Evolutionary conservation across 805 yeast species (phyloP), one percentile per base, ranked within the genome.

Genomic region (Candida tallmaniae): DNA sequence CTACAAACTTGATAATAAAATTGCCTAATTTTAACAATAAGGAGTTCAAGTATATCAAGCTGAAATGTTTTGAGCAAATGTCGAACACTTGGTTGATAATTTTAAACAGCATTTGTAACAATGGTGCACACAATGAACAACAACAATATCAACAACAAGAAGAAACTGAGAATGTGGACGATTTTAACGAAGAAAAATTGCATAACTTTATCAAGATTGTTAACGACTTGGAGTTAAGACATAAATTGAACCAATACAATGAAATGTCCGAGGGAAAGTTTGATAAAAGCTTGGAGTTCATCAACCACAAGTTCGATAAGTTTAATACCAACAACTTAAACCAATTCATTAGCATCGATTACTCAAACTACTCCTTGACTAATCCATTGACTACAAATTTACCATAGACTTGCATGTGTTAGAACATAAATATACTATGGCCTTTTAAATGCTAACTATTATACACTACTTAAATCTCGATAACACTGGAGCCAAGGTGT

Each of bases 11-110:
- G 34, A 66, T 85, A 35, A 79, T 76, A 47, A 70, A 69, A 34
- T 60, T 83, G 34, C 95, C 95, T 6, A 68, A 67, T 27, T 86
- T 88, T 62, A 48, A 74, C 29, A 74, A 76, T 40, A 54, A 61
- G 36, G 81, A 75, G 47, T 76, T 66, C 49, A 72, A 63, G 42
- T 75, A 75, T 51, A 74, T 64, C 50, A 68, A 64, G 41, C 48
- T 50, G 35, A 58, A 73, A 49, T 82, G 83, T 4, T 79, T 75
- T 51, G 80, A 75, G 43, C 83, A 80, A 51, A 60, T 80, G 11
- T 65, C 75, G 12, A 67, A 70, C 34, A 77, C 80, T 4, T 77
- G 83, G 83, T 51, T 71, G 18, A 60, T 69, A 11, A 69, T 67
- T 15, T 52, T 75, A 27, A 60, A 55, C 32, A 53, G 54, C 12